Conservation (phyloP, 2,329 filamentous ascomycete genomes). For the Calonectria pauciramosa region DNA sequence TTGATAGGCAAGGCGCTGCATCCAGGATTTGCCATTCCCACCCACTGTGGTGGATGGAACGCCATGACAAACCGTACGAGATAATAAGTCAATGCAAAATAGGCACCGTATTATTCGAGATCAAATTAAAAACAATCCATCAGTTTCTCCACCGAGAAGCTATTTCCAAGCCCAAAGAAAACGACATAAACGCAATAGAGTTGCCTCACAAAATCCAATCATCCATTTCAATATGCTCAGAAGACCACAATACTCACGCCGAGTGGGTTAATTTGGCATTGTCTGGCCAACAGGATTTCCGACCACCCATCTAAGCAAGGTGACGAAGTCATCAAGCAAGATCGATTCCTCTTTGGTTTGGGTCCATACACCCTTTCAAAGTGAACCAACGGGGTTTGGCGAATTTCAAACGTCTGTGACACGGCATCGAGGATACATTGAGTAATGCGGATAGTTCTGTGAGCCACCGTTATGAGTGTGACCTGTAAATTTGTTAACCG, state of each 20-base stretch:
- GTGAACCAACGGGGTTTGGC: neutral
- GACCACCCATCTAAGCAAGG: neutral
- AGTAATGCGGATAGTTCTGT: neutral
- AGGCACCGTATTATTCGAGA: too few relatives aligned
- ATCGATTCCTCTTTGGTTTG: neutral
- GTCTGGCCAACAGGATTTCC: neutral
- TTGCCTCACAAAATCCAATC: neutral
- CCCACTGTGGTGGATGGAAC: too few relatives aligned
- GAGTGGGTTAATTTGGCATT: neutral
- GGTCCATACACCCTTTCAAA: neutral
- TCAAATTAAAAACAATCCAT: too few relatives aligned
- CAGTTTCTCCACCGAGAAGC: neutral
- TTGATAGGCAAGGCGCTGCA: too few relatives aligned
- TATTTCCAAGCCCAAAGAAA: neutral
- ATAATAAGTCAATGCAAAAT: too few relatives aligned
- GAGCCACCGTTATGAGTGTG: neutral
- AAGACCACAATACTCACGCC: neutral
- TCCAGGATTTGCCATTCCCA: too few relatives aligned
- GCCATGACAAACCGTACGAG: too few relatives aligned
- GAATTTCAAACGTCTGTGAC: neutral
- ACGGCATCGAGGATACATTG: neutral
- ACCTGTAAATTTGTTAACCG: neutral
- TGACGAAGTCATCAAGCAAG: neutral
- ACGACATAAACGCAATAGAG: neutral
- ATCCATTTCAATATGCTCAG: too few relatives aligned